Evolutionary conservation across 176 grass and related monocot species (phyloP).

Genomic region (Eleusine coracana): DNA sequence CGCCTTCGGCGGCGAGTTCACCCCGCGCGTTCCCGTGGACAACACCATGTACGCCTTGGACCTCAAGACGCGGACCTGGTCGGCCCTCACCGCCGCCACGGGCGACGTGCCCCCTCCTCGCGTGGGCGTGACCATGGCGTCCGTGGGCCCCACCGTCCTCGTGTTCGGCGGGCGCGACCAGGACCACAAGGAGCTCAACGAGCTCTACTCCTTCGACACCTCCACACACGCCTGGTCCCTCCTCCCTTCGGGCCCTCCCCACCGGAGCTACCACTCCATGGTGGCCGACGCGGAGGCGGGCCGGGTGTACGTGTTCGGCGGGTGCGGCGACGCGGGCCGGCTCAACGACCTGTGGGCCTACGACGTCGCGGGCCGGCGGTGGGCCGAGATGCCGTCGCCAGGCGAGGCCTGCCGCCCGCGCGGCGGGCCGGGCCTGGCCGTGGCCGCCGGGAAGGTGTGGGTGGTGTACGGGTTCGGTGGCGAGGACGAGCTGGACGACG

Average conservation of each 20-base stretch:
- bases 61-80: slow-evolving; percentile 65
- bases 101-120: slow-evolving; percentile 77
- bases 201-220: slow-evolving; percentile 82
- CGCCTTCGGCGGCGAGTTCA: slow-evolving; percentile 88
- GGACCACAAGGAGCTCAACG: slow-evolving; percentile 81
- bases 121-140: slow-evolving; percentile 76
- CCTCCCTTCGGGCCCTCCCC: slow-evolving; percentile 67
- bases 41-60: slow-evolving; percentile 80
- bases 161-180: slow-evolving; percentile 75
- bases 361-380: slow-evolving; percentile 34
- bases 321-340: slow-evolving; percentile 70
- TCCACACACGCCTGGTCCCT: slow-evolving; percentile 52
- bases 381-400: slow-evolving; percentile 55
- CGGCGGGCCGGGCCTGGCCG: slow-evolving; percentile 55
- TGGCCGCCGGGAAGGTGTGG: slow-evolving; percentile 73
- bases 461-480: slow-evolving; percentile 79
- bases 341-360: slow-evolving; percentile 86
- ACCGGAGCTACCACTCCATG: slow-evolving; percentile 91
- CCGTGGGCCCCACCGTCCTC: slow-evolving; percentile 59
- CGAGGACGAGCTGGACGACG: slow-evolving; percentile 63
- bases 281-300: slow-evolving; percentile 42
- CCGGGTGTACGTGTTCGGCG: slow-evolving; percentile 73
- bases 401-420: slow-evolving; percentile 58
- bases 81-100: slow-evolving; percentile 35
- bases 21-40: slow-evolving; percentile 78